phyloP scores from a whole-genome alignment of 1,284 basidiomycete genomes.

The Heterobasidion irregulare region DNA sequence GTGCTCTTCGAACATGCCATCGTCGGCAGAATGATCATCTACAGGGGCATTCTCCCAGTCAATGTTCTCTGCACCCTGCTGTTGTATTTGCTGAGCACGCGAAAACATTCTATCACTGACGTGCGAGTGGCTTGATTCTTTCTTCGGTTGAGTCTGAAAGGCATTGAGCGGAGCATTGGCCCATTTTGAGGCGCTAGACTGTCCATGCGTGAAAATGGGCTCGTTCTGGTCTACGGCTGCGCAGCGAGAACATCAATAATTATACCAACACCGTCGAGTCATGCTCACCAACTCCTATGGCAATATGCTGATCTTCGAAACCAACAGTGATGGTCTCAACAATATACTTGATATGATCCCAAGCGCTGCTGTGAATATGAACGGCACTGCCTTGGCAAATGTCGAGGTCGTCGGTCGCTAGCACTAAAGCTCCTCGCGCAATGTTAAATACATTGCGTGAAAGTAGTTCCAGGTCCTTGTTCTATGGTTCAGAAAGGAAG shows the following conservation, averaged over 20 bases:
- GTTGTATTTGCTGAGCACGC: too few relatives aligned
- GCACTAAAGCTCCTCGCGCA: conserved; percentile 6
- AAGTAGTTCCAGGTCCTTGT: conserved; percentile 7
- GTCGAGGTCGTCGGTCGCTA: conserved; percentile 16
- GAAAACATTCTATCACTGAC: neutral
- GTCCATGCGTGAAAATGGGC: neutral
- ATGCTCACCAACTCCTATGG: neutral
- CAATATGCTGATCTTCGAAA: neutral
- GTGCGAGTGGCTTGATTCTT: neutral
- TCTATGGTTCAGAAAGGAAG: neutral
- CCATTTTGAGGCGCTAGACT: neutral
- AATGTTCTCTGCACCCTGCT: conserved; percentile 4
- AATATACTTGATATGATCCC: conserved; percentile 14
- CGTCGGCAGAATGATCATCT: conserved; percentile 6
- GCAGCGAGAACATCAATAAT: neutral
- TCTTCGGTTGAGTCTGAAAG: neutral
- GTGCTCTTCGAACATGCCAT: conserved; percentile 7
- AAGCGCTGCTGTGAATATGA: conserved; percentile 15
- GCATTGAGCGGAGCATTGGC: neutral
- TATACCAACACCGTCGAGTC: neutral
- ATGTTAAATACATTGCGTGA: conserved; percentile 10
- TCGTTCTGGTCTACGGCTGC: too few relatives aligned
- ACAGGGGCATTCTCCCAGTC: conserved; percentile 1
- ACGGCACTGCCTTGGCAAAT: conserved; percentile 12
- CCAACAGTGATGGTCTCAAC: conserved; percentile 12